Conservation (phyloP, 139 green algal genomes). For the Chlorella sorokiniana region DNA sequence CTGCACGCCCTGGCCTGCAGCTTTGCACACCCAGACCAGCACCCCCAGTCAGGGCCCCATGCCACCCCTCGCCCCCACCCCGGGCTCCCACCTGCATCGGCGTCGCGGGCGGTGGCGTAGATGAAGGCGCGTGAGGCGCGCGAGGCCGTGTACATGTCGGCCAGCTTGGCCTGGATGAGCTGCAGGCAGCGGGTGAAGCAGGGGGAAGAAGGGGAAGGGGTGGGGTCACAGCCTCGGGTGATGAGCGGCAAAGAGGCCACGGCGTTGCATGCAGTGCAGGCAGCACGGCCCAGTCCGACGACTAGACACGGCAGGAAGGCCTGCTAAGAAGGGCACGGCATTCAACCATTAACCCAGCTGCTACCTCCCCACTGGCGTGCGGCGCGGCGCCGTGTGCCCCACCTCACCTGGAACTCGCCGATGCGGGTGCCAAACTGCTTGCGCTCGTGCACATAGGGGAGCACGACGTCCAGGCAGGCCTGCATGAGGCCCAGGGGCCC, state of each 20-base stretch:
- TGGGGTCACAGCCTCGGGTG: too few relatives aligned
- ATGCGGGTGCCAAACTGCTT: conserved; percentile 90
- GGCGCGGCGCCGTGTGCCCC: not conserved
- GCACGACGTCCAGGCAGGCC: conserved; percentile 74
- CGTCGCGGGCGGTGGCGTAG: conserved; percentile 53
- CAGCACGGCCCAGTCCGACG: too few relatives aligned
- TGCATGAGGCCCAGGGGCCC: conserved; percentile 89
- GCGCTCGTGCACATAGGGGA: conserved; percentile 85
- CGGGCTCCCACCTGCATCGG: conserved; percentile 54
- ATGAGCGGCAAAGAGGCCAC: too few relatives aligned
- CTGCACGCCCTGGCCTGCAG: too few relatives aligned
- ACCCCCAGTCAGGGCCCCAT: too few relatives aligned
- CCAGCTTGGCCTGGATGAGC: conserved; percentile 89
- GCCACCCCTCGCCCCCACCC: too few relatives aligned
- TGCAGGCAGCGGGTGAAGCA: conserved; percentile 30
- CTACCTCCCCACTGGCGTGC: not conserved
- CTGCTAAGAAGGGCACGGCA: not conserved
- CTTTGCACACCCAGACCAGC: too few relatives aligned
- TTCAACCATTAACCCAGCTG: not conserved
- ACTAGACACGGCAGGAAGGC: too few relatives aligned
- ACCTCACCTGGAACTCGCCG: conserved; percentile 83
- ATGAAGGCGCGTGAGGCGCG: conserved; percentile 67
- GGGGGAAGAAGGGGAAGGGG: not conserved
- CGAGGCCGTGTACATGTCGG: conserved; percentile 90
- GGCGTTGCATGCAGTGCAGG: too few relatives aligned